phyloP scores from a whole-genome alignment of 345 rosid genomes.

The Boechera retrofracta region DNA sequence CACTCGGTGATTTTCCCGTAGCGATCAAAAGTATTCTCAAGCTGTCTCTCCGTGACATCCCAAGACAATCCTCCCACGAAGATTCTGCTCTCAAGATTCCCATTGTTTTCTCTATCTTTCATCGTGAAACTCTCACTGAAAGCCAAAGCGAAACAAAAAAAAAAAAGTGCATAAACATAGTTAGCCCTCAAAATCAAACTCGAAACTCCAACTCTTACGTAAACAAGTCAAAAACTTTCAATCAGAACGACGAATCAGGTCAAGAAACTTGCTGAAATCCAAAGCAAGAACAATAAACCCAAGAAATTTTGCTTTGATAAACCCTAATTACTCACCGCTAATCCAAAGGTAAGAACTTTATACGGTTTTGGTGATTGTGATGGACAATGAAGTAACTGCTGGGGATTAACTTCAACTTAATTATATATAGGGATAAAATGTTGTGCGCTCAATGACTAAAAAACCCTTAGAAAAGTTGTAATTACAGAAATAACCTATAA shows the following conservation, averaged over 20 bases:
- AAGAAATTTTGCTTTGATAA: background rate
- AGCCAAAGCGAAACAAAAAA: background rate
- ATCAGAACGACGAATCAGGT: background rate
- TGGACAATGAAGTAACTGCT: background rate
- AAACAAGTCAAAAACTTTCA: background rate
- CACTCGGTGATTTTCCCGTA: slow-evolving; percentile 78
- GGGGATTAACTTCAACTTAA: background rate
- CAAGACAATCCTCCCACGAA: slow-evolving; percentile 89
- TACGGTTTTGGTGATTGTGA: slow-evolving; percentile 4
- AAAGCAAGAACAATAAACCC: background rate
- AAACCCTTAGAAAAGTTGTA: background rate
- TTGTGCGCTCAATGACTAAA: background rate
- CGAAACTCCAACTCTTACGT: slow-evolving; percentile 10
- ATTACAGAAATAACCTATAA: slow-evolving; percentile 30
- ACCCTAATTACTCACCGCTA: slow-evolving; percentile 37
- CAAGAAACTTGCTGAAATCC: background rate
- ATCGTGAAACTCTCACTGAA: slow-evolving; percentile 34
- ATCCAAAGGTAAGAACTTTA: slow-evolving; percentile 23
- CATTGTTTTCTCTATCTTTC: slow-evolving; percentile 52
- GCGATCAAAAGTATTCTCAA: slow-evolving; percentile 73
- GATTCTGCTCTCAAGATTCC: slow-evolving; percentile 70
- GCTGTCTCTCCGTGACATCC: slow-evolving; percentile 84
- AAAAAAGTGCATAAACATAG: background rate
- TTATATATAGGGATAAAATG: background rate
- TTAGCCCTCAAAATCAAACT: slow-evolving; percentile 1